A percentile compares a stretch with the other conserved stretches of the same genome.
Conservation (phyloP, 2,329 filamentous ascomycete genomes). For the Chaetomium sp. region DNA sequence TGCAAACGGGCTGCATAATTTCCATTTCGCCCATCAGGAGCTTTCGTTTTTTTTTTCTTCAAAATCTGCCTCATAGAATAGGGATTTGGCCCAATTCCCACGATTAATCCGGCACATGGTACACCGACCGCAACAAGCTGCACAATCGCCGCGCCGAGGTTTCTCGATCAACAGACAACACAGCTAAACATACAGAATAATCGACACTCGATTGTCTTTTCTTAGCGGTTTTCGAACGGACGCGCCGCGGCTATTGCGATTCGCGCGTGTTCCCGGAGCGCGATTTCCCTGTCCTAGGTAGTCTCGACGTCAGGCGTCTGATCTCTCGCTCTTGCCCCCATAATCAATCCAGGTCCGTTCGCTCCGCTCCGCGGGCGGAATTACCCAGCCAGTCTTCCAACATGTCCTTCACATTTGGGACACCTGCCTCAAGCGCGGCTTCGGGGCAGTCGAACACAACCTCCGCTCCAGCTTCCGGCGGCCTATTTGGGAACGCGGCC, state of each 20-base stretch:
- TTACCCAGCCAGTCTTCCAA: not conserved
- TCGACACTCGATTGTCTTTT: too few relatives aligned
- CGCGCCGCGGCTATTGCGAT: too few relatives aligned
- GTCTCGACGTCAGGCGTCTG: not conserved
- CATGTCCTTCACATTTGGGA: conserved; percentile 25
- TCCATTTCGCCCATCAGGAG: not conserved
- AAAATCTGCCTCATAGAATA: too few relatives aligned
- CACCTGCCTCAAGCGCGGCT: conserved; percentile 18
- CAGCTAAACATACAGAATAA: too few relatives aligned
- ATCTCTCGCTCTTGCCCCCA: not conserved
- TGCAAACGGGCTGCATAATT: not conserved
- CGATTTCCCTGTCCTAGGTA: too few relatives aligned
- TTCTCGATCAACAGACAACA: too few relatives aligned
- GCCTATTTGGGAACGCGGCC: conserved; percentile 24
- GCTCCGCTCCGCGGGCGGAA: not conserved
- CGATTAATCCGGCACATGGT: not conserved
- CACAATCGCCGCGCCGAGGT: too few relatives aligned
- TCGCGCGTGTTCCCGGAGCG: too few relatives aligned
- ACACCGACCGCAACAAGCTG: too few relatives aligned
- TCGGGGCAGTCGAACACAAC: conserved; percentile 20
- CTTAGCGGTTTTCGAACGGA: too few relatives aligned
- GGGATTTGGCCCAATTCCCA: conserved; percentile 1
- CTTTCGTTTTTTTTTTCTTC: not conserved
- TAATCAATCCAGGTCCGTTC: not conserved
- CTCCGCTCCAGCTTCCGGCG: conserved; percentile 19